Percentiles rank a stretch among this genome's conserved stretches.
These are phyloP conservation scores for Cenchrus purpureus DNA, from an alignment of 176 grass and related monocot genomes.

Conservation along the genomic window DNA sequence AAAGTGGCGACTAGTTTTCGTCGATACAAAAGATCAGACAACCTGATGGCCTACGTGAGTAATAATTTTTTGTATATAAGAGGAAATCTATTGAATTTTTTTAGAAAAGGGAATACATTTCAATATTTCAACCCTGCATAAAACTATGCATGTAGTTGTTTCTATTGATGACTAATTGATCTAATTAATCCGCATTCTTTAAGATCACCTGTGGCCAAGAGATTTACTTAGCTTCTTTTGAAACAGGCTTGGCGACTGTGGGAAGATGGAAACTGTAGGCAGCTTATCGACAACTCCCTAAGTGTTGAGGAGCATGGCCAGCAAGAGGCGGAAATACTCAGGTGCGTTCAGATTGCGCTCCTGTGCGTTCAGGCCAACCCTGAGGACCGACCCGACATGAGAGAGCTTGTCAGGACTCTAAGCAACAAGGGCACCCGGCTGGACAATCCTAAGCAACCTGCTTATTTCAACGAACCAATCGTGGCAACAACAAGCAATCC, in stretches of 20 bases:
- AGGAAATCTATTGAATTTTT: background rate
- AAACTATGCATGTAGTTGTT: no score
- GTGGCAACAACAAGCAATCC: background rate
- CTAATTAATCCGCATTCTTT: no score
- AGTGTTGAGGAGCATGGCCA: background rate
- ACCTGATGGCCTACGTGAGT: constrained; percentile 26
- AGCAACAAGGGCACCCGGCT: background rate
- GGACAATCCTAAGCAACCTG: constrained; percentile 11
- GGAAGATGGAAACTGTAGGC: constrained; percentile 21
- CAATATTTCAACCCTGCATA: no score
- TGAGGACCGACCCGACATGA: constrained; percentile 20
- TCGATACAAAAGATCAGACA: constrained; percentile 25
- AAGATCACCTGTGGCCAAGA: background rate
- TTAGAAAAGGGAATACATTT: no score
- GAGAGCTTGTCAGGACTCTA: constrained; percentile 5
- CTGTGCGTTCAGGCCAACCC: constrained; percentile 20
- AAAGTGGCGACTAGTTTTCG: constrained; percentile 17
- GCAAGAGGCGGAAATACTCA: background rate
- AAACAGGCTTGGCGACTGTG: constrained; percentile 19
- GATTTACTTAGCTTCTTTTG: background rate
- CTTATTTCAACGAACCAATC: constrained; percentile 22
- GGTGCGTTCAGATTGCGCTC: background rate
- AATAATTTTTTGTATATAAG: background rate
- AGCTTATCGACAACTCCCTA: constrained; percentile 23
- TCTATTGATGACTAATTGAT: no score